These are phyloP conservation scores for Globisporangium perplexum DNA, from an alignment of 352 stramenopile genomes.

Conservation along the genomic window DNA sequence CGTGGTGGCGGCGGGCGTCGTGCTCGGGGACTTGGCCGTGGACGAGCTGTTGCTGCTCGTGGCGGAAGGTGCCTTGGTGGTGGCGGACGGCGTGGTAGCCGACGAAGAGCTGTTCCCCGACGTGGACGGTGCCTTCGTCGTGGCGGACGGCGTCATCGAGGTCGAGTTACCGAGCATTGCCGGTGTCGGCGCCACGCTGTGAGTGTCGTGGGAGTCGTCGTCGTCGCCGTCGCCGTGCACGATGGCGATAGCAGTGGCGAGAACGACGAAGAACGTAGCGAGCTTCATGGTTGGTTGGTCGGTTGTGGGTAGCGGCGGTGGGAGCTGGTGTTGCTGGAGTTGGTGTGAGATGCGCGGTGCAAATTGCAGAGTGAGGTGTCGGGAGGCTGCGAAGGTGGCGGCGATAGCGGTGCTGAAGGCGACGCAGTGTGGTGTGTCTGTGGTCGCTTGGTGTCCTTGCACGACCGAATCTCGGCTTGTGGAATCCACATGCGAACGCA, in stretches of 20 bases:
- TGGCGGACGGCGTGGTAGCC: background rate
- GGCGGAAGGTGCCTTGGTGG: background rate
- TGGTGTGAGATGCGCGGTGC: constrained; percentile 1
- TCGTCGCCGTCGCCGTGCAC: background rate
- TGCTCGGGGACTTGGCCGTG: background rate
- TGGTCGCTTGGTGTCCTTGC: too few relatives aligned
- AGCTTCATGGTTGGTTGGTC: constrained; percentile 2
- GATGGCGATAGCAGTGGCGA: background rate
- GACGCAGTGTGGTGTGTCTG: background rate
- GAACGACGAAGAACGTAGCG: background rate
- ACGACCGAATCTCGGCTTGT: too few relatives aligned
- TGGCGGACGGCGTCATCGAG: background rate
- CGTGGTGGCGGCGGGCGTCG: background rate
- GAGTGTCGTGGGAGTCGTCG: background rate
- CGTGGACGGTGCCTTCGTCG: background rate
- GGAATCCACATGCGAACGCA: too few relatives aligned
- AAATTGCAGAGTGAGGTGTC: constrained; percentile 4
- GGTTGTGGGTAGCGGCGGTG: background rate
- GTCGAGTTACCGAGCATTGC: background rate
- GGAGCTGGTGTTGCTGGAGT: too few relatives aligned
- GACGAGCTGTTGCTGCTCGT: constrained; percentile 1
- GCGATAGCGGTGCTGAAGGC: background rate
- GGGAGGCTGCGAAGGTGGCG: background rate
- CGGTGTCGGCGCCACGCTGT: background rate
- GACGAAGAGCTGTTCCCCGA: background rate